Conservation (phyloP, 805 yeast genomes). For the Metschnikowia similis region DNA sequence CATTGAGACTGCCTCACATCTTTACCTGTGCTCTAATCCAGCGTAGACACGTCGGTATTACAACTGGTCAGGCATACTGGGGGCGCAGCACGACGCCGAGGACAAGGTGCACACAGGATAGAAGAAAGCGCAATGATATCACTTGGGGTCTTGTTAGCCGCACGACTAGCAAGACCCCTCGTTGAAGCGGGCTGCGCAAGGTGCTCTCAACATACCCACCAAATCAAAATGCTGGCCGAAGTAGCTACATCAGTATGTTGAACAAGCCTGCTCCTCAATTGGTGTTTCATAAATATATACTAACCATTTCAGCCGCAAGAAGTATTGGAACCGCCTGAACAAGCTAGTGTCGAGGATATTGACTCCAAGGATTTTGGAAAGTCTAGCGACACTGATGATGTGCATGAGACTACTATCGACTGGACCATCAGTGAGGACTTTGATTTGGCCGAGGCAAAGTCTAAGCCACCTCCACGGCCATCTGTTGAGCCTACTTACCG, state of each 20-base stretch:
- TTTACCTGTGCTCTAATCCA: not conserved
- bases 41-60: not conserved
- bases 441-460: constrained; percentile 28
- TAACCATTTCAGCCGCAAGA: constrained; percentile 29
- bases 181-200: not conserved
- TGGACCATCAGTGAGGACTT: constrained; percentile 36
- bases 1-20: too few species aligned
- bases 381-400: constrained; percentile 3
- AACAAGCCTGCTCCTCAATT: not conserved
- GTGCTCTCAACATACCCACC: not conserved
- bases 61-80: not conserved
- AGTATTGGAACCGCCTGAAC: constrained; percentile 32
- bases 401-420: constrained; percentile 14
- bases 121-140: constrained; percentile 6
- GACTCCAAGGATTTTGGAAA: constrained; percentile 8
- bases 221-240: constrained; percentile 5
- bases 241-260: constrained; percentile 17
- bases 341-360: constrained; percentile 14
- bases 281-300: constrained; percentile 5
- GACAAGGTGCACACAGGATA: not conserved
- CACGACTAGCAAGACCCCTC: constrained; percentile 4
- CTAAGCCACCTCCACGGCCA: constrained; percentile 43
- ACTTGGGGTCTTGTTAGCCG: not conserved
- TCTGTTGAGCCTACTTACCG: constrained; percentile 65
- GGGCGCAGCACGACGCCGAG: not conserved